Conservation (phyloP, 352 stramenopile genomes). For the Elongisporangium anandrum region DNA sequence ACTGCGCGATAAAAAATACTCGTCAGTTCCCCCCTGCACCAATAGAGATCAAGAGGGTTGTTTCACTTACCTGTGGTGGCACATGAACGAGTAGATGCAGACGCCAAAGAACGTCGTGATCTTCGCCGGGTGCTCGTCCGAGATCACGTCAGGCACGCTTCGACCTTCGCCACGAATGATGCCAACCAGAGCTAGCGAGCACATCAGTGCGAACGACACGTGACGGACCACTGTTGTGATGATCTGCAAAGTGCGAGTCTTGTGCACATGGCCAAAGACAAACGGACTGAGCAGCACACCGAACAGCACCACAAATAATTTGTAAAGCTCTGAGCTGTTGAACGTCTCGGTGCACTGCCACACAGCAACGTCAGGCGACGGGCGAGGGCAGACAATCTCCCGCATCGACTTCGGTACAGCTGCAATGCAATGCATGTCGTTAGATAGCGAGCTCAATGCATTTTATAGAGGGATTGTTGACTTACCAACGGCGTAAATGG, state of each 20-base stretch:
- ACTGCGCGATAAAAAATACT: constrained; percentile 15
- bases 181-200: constrained; percentile 62
- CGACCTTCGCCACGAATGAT: constrained; percentile 66
- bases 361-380: constrained; percentile 29
- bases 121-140: constrained; percentile 66
- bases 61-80: constrained; percentile 69
- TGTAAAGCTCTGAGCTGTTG: constrained; percentile 80
- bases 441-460: neutral
- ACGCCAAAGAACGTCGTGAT: constrained; percentile 83
- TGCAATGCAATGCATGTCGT: constrained; percentile 11
- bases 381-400: constrained; percentile 78
- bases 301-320: constrained; percentile 75
- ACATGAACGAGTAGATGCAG: constrained; percentile 91
- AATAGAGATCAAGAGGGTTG: constrained; percentile 1
- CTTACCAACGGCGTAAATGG: constrained; percentile 86
- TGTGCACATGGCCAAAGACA: constrained; percentile 77
- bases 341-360: constrained; percentile 71
- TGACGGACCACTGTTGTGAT: constrained; percentile 81
- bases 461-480: neutral
- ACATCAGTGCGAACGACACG: constrained; percentile 82
- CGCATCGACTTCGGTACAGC: constrained; percentile 86
- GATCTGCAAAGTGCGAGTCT: constrained; percentile 76
- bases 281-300: constrained; percentile 72
- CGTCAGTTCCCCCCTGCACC: no score
- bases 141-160: constrained; percentile 55